These are phyloP conservation scores for Diplodia mutila DNA, from an alignment of 2,329 filamentous ascomycete species.

Conservation along the genomic window DNA sequence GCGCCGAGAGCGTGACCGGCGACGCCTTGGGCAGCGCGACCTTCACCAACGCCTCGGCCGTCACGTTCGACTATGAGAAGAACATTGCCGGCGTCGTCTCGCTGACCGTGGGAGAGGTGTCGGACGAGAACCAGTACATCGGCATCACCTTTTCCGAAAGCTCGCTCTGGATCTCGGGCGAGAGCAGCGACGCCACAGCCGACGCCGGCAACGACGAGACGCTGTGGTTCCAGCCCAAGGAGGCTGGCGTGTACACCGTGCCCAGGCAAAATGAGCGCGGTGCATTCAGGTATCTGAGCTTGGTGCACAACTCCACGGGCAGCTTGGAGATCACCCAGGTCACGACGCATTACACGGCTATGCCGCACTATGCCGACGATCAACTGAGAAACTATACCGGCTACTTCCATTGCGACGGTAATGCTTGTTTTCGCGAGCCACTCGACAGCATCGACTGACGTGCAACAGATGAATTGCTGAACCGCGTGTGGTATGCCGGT, in stretches of 20 bases:
- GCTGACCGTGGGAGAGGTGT: slow-evolving; percentile 9
- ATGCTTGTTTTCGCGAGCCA: not conserved
- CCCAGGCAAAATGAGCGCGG: slow-evolving; percentile 49
- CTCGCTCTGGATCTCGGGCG: slow-evolving; percentile 54
- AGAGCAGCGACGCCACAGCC: slow-evolving; percentile 52
- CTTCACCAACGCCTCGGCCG: slow-evolving; percentile 42
- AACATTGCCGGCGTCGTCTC: slow-evolving; percentile 49
- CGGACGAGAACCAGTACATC: slow-evolving; percentile 41
- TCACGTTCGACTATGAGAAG: slow-evolving; percentile 47
- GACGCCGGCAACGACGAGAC: slow-evolving; percentile 53
- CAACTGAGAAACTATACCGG: slow-evolving; percentile 44
- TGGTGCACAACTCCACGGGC: slow-evolving; percentile 32
- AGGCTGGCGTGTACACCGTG: slow-evolving; percentile 47
- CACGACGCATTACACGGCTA: slow-evolving; percentile 20
- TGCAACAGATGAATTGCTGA: slow-evolving; percentile 45
- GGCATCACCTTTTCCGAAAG: slow-evolving; percentile 49
- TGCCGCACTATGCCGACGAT: slow-evolving; percentile 42
- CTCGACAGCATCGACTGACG: not conserved
- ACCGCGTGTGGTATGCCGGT: slow-evolving; percentile 51
- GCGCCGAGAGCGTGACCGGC: slow-evolving; percentile 39
- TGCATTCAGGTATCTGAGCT: slow-evolving; percentile 52
- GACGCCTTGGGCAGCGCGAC: slow-evolving; percentile 36
- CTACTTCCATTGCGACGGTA: slow-evolving; percentile 49
- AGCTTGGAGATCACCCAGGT: slow-evolving; percentile 20
- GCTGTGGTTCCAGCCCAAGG: slow-evolving; percentile 51